Evolutionary conservation across 202 grass and related monocot species (phyloP).

Genomic region (Musa balbisiana): DNA sequence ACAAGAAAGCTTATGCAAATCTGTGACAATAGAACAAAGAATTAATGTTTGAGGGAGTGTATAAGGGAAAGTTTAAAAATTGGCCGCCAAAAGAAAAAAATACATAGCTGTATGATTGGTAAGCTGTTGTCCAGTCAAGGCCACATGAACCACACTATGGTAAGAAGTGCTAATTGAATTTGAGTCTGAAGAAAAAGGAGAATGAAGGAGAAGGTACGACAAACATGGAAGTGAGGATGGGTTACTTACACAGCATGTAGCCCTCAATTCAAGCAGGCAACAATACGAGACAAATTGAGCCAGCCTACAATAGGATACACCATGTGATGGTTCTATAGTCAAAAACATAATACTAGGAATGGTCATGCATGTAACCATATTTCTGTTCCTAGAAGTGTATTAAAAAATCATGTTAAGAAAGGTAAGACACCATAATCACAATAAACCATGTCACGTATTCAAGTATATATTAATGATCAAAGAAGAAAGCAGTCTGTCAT

Average conservation of each 20-base stretch:
- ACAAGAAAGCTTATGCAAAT: neutral
- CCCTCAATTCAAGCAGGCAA: constrained; percentile 1
- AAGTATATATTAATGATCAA: neutral
- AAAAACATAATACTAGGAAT: no score
- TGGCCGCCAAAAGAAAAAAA: neutral
- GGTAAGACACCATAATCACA: no score
- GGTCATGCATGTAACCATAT: neutral
- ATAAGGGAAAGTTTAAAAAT: neutral
- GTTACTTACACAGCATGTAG: neutral
- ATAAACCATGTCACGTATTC: no score
- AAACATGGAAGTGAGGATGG: neutral
- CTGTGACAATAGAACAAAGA: neutral
- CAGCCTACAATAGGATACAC: neutral
- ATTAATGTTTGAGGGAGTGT: neutral
- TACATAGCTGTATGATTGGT: neutral
- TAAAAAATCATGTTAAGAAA: neutral
- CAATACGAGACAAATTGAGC: neutral
- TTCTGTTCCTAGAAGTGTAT: neutral
- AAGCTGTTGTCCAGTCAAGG: no score
- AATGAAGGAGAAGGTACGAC: neutral
- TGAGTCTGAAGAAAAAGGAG: neutral
- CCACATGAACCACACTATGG: neutral
- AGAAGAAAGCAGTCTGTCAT: neutral
- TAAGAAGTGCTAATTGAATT: neutral
- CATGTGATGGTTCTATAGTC: neutral